These are phyloP conservation scores for Suillus bovinus DNA, from an alignment of 768 basidiomycete genomes.

Conservation along the genomic window DNA sequence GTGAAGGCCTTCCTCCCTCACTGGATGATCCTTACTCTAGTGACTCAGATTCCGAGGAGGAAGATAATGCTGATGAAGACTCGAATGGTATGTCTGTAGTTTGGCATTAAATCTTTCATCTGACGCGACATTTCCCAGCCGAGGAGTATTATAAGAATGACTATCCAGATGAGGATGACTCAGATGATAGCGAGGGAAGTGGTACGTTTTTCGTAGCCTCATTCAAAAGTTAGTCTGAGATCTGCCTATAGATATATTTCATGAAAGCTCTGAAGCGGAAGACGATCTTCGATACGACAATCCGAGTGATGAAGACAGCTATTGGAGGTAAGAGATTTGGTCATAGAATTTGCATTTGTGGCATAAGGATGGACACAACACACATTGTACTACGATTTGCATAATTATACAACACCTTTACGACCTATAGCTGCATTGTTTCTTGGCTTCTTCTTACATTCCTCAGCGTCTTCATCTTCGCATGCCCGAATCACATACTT, in stretches of 20 bases:
- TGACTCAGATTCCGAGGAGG: conserved; percentile 62
- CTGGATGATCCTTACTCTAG: conserved; percentile 57
- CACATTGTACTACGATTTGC: conserved; percentile 19
- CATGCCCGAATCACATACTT: neutral
- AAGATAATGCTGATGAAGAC: conserved; percentile 81
- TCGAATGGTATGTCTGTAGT: conserved; percentile 61
- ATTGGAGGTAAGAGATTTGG: conserved; percentile 32
- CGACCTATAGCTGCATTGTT: conserved; percentile 8
- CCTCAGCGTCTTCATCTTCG: conserved; percentile 1
- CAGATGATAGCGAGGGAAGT: conserved; percentile 40
- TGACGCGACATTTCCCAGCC: conserved; percentile 40
- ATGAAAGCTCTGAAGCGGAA: conserved; percentile 53
- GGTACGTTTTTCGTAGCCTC: conserved; percentile 25
- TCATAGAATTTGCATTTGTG: conserved; percentile 16
- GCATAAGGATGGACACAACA: conserved; percentile 1
- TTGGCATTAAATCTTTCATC: neutral
- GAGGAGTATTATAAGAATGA: conserved; percentile 87
- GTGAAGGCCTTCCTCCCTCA: conserved; percentile 58
- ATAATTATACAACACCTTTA: conserved; percentile 23
- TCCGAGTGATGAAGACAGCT: conserved; percentile 30
- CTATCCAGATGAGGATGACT: conserved; percentile 72
- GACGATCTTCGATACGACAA: conserved; percentile 35
- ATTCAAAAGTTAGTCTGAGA: conserved; percentile 9
- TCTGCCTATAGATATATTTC: conserved; percentile 51
- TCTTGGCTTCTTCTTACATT: conserved; percentile 19